Evolutionary conservation across 2,329 filamentous ascomycete genomes (phyloP), one percentile per base, ranked within the genome.

Genomic region (Arthroderma sp.): DNA sequence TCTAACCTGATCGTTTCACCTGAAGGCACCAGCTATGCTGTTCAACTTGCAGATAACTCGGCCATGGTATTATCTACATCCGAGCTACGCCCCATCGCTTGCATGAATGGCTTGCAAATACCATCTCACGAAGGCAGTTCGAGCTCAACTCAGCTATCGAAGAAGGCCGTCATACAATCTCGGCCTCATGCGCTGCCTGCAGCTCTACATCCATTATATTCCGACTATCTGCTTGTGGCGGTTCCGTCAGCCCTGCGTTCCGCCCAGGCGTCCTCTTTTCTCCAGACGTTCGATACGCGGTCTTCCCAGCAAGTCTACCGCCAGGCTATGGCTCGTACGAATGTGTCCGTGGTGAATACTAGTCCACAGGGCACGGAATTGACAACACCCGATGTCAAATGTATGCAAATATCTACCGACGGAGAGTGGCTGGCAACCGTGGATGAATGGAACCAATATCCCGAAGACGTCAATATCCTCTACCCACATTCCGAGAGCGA

Each of bases 31-130:
- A 82, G 83, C 0, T 98, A 96, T 57, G 83, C 80, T 4, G 62
- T 96, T 27, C 83, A 87, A 53, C 72, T 96, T 42, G 85, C 87
- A 29, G 89, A 96, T 62, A 98, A 98, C 63, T 94, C 87, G 1
- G 72, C 82, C 44, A 89, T 96, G 74, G 72, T 95, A 5, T 64
- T 98, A 10, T 94, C 89, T 2, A 95, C 91, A 3, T 79, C 86
- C 8, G 88, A 96, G 62, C 72, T 96, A 61, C 80, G 83, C 58
- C 86, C 91, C 4, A 86, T 81, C 10, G 78, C 84, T 11, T 91
- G 87, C 56, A 77, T 95, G 47, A 82, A 84, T 15, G 87, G 89
- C 1, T 76, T 96, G 36, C 88, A 95, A 61, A 44, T 67, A 28
- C 57, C 54, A 15, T 64, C 70, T 4, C 28, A 29, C 10, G 11